Conservation (phyloP, 1,284 basidiomycete species). For the Pseudozyma sp. region DNA sequence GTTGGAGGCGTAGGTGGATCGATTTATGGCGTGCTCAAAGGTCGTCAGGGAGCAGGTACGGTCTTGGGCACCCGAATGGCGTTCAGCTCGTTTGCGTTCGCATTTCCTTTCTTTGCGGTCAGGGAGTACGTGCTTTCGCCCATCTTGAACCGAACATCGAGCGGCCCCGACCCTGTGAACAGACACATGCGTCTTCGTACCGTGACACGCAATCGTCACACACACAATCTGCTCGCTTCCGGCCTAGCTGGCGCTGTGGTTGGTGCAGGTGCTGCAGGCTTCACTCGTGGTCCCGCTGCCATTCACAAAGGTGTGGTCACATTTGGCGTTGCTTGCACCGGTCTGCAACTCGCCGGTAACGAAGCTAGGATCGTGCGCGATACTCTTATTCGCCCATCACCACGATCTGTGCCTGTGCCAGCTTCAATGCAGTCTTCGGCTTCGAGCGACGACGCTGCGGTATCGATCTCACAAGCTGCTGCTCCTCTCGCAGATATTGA, state of each 20-base stretch:
- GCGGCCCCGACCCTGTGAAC: slow-evolving; percentile 31
- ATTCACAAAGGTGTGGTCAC: slow-evolving; percentile 34
- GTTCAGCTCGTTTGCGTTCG: slow-evolving; percentile 41
- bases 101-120: slow-evolving; percentile 51
- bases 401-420: slow-evolving; percentile 3
- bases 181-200: slow-evolving; percentile 27
- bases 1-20: slow-evolving; percentile 36
- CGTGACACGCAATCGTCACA: slow-evolving; percentile 26
- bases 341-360: slow-evolving; percentile 42
- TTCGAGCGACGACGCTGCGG: slow-evolving; percentile 4
- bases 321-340: slow-evolving; percentile 39
- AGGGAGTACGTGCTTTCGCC: slow-evolving; percentile 43
- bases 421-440: neutral
- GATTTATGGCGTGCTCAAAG: slow-evolving; percentile 39
- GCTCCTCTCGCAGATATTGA: slow-evolving; percentile 13
- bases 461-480: slow-evolving; percentile 11
- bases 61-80: slow-evolving; percentile 38
- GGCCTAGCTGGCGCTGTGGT: slow-evolving; percentile 41
- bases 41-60: slow-evolving; percentile 38
- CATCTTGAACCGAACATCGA: slow-evolving; percentile 36
- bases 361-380: slow-evolving; percentile 37
- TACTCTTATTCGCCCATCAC: slow-evolving; percentile 19
- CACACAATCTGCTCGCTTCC: slow-evolving; percentile 34
- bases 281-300: slow-evolving; percentile 13
- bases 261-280: slow-evolving; percentile 34